These are phyloP conservation scores for Mortierella hygrophila DNA, from an alignment of 192 early-diverging fungal genomes.

Conservation along the genomic window DNA sequence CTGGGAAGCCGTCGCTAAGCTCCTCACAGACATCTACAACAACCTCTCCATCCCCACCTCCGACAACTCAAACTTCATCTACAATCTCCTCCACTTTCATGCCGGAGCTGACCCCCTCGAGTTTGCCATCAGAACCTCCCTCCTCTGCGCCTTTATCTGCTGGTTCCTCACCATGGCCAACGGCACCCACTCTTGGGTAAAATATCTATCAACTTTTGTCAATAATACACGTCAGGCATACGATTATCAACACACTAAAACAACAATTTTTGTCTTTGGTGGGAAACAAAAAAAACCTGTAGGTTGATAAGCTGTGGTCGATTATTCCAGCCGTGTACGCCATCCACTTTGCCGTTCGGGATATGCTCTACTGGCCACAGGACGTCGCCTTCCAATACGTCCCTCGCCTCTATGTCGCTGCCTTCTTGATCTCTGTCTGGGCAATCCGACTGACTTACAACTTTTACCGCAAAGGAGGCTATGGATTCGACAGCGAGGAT, in stretches of 20 bases:
- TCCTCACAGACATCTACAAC: slow-evolving; percentile 22
- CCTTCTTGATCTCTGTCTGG: slow-evolving; percentile 74
- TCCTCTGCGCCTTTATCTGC: slow-evolving; percentile 37
- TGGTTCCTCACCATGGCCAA: slow-evolving; percentile 61
- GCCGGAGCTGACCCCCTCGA: slow-evolving; percentile 55
- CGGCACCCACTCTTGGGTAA: slow-evolving; percentile 62
- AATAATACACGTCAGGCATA: neutral
- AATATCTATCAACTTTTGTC: neutral
- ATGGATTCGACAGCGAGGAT: slow-evolving; percentile 74
- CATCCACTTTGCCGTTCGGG: slow-evolving; percentile 67
- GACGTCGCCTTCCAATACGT: slow-evolving; percentile 24
- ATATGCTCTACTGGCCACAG: slow-evolving; percentile 53
- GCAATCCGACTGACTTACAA: slow-evolving; percentile 82
- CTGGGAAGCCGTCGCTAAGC: slow-evolving; percentile 19
- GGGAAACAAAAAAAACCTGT: neutral
- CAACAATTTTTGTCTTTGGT: neutral
- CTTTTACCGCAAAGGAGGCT: slow-evolving; percentile 84
- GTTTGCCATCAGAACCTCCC: slow-evolving; percentile 29
- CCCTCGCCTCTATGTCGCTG: slow-evolving; percentile 47
- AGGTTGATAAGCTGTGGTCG: slow-evolving; percentile 85
- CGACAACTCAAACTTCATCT: slow-evolving; percentile 31
- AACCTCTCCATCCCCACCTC: slow-evolving; percentile 21
- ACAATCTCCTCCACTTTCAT: slow-evolving; percentile 43
- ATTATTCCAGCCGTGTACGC: slow-evolving; percentile 74
- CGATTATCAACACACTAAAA: too few relatives aligned